Evolutionary conservation across 2,329 filamentous ascomycete genomes (phyloP), one percentile per base, ranked within the genome.

Genomic region (Davidsoniella neocaledoniae): DNA sequence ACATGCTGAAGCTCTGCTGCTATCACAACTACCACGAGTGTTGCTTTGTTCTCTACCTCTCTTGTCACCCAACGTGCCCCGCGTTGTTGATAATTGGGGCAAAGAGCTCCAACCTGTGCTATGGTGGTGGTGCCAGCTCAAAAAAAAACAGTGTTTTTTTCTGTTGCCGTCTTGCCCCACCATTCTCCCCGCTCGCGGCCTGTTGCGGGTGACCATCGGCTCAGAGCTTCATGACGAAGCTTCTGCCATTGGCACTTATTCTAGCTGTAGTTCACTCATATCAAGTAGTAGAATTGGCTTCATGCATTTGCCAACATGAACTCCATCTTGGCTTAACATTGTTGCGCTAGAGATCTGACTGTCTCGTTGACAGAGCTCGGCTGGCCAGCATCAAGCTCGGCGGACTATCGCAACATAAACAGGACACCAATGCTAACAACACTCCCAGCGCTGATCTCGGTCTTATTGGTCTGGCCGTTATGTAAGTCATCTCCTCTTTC

Each of bases 391-490:
- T 83, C 66, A 75, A 79, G 70, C 73, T 83, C 68, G 58, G 56
- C 48, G 54, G 53, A 45, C 50, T 51, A 47, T 49, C 48, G 44
- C 19, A 46, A 56, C 50, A 57, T 21, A 21, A 38, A 16, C 52
- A 40, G 46, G 42, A n/a, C 43, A 19, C 19, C 57, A 49, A 70
- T 77, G 70, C 76, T 79, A 68, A 79, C 71, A 59, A 62, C 69
- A 64, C 62, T 55, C 62, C 65, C 71, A 86, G 81, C 71, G 80
- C 79, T 79, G 84, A 91, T 79, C 81, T 91, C 70, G 85, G 85
- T 75, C 83, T 91, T 64, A 90, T 91, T 67, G 85, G 85, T 77
- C 76, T 91, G 73, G 85, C 85, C 72, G 85, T 91, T 70, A 91
- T 91, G 83, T 77, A 71, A 69, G 73, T 74, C 50, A 16, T 41